phyloP scores from a whole-genome alignment of 164 flowering plant genomes.

The Macadamia tetraphylla region DNA sequence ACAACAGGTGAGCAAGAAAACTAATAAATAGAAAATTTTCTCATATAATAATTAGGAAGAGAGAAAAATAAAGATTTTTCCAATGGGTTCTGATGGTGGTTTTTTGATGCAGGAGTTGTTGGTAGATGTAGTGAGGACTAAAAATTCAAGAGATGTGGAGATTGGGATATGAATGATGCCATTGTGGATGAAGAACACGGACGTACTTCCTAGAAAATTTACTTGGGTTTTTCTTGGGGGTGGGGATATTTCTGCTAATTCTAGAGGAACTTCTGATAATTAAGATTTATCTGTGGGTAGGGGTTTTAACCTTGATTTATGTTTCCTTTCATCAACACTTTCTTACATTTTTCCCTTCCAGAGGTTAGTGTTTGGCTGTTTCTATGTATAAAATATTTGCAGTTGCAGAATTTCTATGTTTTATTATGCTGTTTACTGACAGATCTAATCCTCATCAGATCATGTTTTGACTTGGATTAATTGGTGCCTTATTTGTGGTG shows the following conservation, averaged over 20 bases:
- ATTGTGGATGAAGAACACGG: background rate
- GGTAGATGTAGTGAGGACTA: conserved; percentile 20
- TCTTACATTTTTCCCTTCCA: background rate
- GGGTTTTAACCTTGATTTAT: background rate
- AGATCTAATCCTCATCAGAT: background rate
- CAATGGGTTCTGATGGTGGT: background rate
- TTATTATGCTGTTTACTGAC: background rate
- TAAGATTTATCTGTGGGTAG: background rate
- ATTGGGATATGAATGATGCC: conserved; percentile 23
- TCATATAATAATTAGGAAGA: background rate
- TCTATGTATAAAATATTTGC: conserved; percentile 27
- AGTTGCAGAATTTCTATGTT: conserved; percentile 17
- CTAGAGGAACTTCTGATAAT: conserved; percentile 1
- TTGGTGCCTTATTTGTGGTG: too few species aligned
- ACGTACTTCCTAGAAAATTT: background rate
- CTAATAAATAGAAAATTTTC: background rate
- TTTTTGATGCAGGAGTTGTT: conserved; percentile 15
- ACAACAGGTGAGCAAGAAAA: conserved; percentile 18
- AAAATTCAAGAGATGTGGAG: conserved; percentile 28
- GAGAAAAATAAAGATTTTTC: background rate
- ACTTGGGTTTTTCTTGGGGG: background rate
- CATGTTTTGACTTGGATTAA: too few species aligned
- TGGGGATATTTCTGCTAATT: conserved; percentile 5
- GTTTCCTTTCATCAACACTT: background rate
- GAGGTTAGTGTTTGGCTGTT: conserved; percentile 18